These are phyloP conservation scores for Rhodosporidiobolus sp. DNA, from an alignment of 768 basidiomycete species.

Conservation along the genomic window DNA sequence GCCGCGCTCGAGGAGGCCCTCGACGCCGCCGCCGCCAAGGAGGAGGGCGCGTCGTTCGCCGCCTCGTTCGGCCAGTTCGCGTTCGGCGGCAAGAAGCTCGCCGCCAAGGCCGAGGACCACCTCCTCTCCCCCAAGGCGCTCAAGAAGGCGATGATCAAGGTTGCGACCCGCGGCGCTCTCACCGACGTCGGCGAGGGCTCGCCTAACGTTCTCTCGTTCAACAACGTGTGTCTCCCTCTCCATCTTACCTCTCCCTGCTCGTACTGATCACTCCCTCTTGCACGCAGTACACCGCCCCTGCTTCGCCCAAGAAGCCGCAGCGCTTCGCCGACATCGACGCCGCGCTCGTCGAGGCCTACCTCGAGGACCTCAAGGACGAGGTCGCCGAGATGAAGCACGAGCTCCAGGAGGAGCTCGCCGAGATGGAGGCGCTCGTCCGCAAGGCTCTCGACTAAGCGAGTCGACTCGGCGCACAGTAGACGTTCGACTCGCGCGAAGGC, in stretches of 20 bases:
- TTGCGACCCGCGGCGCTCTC: slow-evolving; percentile 57
- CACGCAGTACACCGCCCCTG: not conserved
- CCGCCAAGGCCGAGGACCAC: slow-evolving; percentile 50
- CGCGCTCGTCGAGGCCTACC: slow-evolving; percentile 22
- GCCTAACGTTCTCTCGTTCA: slow-evolving; percentile 71
- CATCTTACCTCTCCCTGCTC: not conserved
- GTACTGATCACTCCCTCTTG: not conserved
- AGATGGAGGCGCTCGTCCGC: slow-evolving; percentile 24
- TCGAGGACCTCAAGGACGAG: slow-evolving; percentile 33
- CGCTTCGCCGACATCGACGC: not conserved
- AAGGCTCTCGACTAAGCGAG: not conserved
- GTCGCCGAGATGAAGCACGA: slow-evolving; percentile 14
- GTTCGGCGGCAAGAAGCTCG: slow-evolving; percentile 46
- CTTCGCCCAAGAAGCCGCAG: not conserved
- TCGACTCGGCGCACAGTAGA: too few species aligned
- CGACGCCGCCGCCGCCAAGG: slow-evolving; percentile 52
- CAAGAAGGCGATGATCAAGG: slow-evolving; percentile 66
- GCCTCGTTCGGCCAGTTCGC: slow-evolving; percentile 60
- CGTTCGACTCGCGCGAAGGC: too few species aligned
- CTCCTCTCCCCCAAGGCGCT: slow-evolving; percentile 62
- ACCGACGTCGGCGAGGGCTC: slow-evolving; percentile 54
- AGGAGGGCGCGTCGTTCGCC: slow-evolving; percentile 61
- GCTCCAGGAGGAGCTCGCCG: slow-evolving; percentile 23
- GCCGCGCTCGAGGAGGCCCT: slow-evolving; percentile 43
- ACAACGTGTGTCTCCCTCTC: slow-evolving; percentile 55